These are phyloP conservation scores for Epichloe gansuensis DNA, from an alignment of 2,329 filamentous ascomycete species.

Conservation along the genomic window DNA sequence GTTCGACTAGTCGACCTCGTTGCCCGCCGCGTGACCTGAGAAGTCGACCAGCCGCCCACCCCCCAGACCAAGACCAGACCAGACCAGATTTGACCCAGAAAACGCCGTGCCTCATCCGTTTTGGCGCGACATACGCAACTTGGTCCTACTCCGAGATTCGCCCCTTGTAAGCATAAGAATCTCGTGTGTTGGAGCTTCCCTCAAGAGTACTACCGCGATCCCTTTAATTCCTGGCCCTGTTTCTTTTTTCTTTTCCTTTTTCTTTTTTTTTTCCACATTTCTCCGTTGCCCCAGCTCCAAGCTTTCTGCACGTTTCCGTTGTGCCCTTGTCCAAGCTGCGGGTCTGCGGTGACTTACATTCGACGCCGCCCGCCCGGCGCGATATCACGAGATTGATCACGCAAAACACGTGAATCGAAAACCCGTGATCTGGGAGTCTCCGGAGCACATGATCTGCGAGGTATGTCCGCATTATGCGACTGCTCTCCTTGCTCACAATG, in stretches of 20 bases:
- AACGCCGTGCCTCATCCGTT: slow-evolving; percentile 1
- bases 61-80: background rate
- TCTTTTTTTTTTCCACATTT: slow-evolving; percentile 3
- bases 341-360: slow-evolving; percentile 18
- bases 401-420: slow-evolving; percentile 31
- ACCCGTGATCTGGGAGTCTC: slow-evolving; percentile 30
- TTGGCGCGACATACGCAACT: slow-evolving; percentile 3
- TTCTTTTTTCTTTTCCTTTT: background rate
- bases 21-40: slow-evolving; percentile 9
- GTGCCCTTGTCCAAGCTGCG: slow-evolving; percentile 5
- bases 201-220: background rate
- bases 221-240: background rate
- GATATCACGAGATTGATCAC: slow-evolving; percentile 37
- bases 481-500: slow-evolving; percentile 9
- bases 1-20: slow-evolving; percentile 7
- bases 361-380: slow-evolving; percentile 17
- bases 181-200: slow-evolving; percentile 3
- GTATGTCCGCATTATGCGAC: slow-evolving; percentile 24
- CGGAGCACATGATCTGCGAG: slow-evolving; percentile 32
- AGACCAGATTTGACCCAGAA: background rate
- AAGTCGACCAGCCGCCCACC: slow-evolving; percentile 4
- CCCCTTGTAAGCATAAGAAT: slow-evolving; percentile 17
- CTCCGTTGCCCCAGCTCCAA: background rate
- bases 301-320: slow-evolving; percentile 1
- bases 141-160: slow-evolving; percentile 3